Evolutionary conservation across 352 stramenopile species (phyloP).

Genomic region (Pythium apleroticum): DNA sequence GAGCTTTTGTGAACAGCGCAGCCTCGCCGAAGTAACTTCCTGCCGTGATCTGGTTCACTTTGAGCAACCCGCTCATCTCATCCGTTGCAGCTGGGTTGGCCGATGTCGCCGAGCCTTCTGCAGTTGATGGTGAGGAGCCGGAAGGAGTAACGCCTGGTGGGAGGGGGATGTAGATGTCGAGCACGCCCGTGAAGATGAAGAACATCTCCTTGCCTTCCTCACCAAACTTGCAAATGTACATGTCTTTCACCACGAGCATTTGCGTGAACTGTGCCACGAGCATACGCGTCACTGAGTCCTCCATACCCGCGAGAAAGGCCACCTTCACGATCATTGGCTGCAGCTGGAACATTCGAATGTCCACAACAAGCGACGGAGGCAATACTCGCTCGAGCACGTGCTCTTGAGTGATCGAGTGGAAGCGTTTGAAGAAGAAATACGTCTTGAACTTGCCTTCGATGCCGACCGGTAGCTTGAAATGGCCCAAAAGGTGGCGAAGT

Average conservation of each 20-base stretch:
- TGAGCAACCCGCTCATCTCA: constrained; percentile 32
- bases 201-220: constrained; percentile 73
- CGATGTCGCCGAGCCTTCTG: constrained; percentile 12
- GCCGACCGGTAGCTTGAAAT: constrained; percentile 45
- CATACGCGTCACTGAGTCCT: constrained; percentile 57
- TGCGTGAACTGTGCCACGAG: constrained; percentile 70
- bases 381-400: constrained; percentile 56
- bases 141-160: constrained; percentile 35
- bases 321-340: constrained; percentile 73
- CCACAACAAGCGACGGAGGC: constrained; percentile 58
- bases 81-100: background rate
- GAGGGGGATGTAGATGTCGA: constrained; percentile 57
- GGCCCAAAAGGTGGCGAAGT: constrained; percentile 42
- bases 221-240: constrained; percentile 62
- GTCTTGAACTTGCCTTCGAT: constrained; percentile 63
- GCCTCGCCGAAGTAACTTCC: constrained; percentile 62
- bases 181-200: constrained; percentile 64
- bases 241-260: constrained; percentile 53
- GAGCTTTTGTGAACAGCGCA: constrained; percentile 45
- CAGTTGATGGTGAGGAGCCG: constrained; percentile 21
- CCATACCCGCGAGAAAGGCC: constrained; percentile 54
- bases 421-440: constrained; percentile 66
- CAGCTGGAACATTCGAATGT: constrained; percentile 67
- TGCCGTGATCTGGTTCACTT: constrained; percentile 54
- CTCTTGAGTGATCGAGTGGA: constrained; percentile 75